Base-by-base conservation (phyloP, 2,329 filamentous ascomycete genomes). In the Neopestalotiopsis rosae region DNA sequence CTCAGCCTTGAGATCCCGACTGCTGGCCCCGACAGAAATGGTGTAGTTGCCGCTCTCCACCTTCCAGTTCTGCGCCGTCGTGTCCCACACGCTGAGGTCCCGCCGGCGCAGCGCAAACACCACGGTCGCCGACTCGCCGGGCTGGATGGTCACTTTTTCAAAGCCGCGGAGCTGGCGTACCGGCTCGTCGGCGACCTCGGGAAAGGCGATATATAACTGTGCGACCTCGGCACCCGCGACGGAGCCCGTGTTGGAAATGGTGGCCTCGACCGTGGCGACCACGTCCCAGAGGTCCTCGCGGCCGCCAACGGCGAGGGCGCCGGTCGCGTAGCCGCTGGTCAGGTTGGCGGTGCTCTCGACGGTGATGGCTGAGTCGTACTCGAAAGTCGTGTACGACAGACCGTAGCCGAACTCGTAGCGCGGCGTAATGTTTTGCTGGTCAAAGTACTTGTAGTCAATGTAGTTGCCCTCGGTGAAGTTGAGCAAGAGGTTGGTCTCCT, bases 181-280 rank as follows among this genome's bases (percentile, higher is more conserved):
- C 2, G 81, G 78, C 2, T 78, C 71, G 6, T 78, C 79, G 28
- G 80, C 79, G 6, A 79, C 75, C 40, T 79, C 73, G 4, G 85
- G 83, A 61, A 84, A 79, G 6, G 79, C 78, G n/a, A 87, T 73
- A 73, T 86, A 88, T 3, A 93, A 79, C 83, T 94, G 92, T 0
- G 88, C 84, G 0, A 93, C 88, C 70, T 92, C 89, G 71, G 91
- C 90, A 24, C 91, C 91, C 2, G 81, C 78, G 0, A 89, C 80
- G 0, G 74, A 76, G 42, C 92, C 92, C 1, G 84, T 88, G 82
- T 95, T 95, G 68, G 84, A 87, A 52, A 95, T 82, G 1, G 83
- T 89, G 0, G 87, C 87, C 0, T 87, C 88, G 10, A 91, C 87
- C 7, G 81, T 83, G 4, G 81, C 80, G 0, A 85, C 79, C 0